Evolutionary conservation across 1,284 basidiomycete genomes (phyloP).

Genomic region (Spongiforma sp.): DNA sequence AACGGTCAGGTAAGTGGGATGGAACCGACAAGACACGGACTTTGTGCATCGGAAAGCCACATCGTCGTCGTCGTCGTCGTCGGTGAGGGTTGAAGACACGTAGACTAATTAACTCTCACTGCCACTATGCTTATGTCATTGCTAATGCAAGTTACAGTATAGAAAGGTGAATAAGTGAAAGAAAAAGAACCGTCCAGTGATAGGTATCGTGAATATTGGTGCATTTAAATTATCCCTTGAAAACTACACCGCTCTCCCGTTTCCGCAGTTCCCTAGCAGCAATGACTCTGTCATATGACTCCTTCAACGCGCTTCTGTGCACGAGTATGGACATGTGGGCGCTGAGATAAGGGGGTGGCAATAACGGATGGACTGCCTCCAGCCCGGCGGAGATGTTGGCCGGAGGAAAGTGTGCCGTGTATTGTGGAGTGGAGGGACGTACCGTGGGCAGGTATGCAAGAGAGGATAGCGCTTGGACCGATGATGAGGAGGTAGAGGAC

Average conservation of each 20-base stretch:
- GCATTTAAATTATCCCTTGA: constrained; percentile 4
- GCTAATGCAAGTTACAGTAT: constrained; percentile 28
- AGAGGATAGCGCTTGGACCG: constrained; percentile 69
- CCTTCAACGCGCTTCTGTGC: constrained; percentile 66
- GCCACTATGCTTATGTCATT: constrained; percentile 28
- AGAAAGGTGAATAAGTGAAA: constrained; percentile 28
- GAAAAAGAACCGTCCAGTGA: constrained; percentile 14
- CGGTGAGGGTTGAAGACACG: background rate
- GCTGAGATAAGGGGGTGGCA: constrained; percentile 71
- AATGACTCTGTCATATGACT: constrained; percentile 70
- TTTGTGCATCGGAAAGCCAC: constrained; percentile 77
- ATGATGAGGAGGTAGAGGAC: constrained; percentile 58
- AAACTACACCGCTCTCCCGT: constrained; percentile 16
- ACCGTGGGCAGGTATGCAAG: constrained; percentile 61
- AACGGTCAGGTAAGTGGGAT: background rate
- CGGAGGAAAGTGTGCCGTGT: constrained; percentile 58
- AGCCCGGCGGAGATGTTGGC: constrained; percentile 53
- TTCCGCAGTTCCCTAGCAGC: constrained; percentile 52
- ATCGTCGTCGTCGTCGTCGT: constrained; percentile 42
- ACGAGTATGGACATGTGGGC: constrained; percentile 70
- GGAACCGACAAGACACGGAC: constrained; percentile 40
- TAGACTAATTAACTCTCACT: constrained; percentile 8
- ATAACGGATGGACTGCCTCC: constrained; percentile 66
- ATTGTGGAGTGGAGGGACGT: constrained; percentile 58
- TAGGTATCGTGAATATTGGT: constrained; percentile 29